Evolutionary conservation across 805 yeast genomes (phyloP).

Genomic region (Metschnikowia picachoensis): DNA sequence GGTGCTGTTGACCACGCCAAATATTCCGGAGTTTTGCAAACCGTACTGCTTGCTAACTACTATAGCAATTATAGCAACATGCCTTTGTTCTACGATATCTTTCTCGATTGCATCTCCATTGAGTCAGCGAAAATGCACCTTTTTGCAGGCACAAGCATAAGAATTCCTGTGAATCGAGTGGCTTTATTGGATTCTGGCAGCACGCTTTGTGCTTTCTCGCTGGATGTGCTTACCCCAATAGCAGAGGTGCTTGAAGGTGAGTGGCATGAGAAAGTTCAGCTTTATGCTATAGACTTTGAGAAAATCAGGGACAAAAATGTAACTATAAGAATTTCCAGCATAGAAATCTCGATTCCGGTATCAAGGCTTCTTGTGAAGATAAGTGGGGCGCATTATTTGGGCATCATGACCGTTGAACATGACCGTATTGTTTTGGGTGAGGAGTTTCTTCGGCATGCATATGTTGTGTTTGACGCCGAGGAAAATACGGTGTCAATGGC

Average conservation of each 20-base stretch:
- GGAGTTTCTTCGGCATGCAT: conserved; percentile 57
- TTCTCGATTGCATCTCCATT: conserved; percentile 29
- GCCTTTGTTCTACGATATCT: conserved; percentile 47
- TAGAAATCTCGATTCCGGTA: neutral
- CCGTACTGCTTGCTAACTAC: conserved; percentile 42
- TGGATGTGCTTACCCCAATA: conserved; percentile 18
- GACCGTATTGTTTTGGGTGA: conserved; percentile 43
- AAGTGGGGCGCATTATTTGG: conserved; percentile 21
- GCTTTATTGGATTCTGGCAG: conserved; percentile 49
- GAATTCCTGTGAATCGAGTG: neutral
- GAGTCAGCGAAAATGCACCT: neutral
- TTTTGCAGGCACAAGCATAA: no score
- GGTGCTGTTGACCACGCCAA: conserved; percentile 43
- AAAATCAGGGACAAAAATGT: neutral
- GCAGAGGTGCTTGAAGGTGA: conserved; percentile 6
- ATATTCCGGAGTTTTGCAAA: conserved; percentile 22
- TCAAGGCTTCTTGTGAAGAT: neutral
- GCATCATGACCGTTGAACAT: conserved; percentile 12
- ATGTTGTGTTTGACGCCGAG: conserved; percentile 64
- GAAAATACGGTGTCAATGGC: conserved; percentile 54
- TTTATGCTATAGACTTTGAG: neutral
- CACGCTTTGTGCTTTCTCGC: conserved; percentile 46
- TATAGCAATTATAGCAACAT: conserved; percentile 6
- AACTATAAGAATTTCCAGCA: neutral
- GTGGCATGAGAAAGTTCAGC: conserved; percentile 1